Conservation (phyloP, 306 rosid genomes). For the Arachis hypogaea region DNA sequence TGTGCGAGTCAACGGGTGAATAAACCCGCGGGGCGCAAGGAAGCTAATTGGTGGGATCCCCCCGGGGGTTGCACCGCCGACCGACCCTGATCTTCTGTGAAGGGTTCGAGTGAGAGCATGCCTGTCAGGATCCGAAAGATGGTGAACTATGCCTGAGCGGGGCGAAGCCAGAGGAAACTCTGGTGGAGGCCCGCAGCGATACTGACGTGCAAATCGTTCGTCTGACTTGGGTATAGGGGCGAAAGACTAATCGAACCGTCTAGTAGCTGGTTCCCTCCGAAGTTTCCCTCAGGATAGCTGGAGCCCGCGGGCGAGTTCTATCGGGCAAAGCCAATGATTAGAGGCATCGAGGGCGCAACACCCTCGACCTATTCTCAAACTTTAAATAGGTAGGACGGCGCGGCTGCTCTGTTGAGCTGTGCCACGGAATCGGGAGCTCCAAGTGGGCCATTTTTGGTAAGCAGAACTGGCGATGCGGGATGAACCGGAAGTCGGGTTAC, state of each 20-base stretch:
- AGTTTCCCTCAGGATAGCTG: conserved; percentile 37
- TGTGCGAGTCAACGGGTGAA: conserved; percentile 1
- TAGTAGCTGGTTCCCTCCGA: conserved; percentile 37
- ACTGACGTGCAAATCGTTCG: conserved; percentile 37
- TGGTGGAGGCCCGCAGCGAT: conserved; percentile 29
- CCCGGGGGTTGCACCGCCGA: not conserved
- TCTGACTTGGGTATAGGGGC: conserved; percentile 33
- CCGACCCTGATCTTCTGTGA: conserved; percentile 13
- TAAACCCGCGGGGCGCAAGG: conserved; percentile 2
- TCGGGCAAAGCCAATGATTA: conserved; percentile 27
- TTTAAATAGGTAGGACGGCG: conserved; percentile 23
- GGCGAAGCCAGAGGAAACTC: conserved; percentile 52
- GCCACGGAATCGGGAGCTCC: not conserved
- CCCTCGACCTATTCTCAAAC: conserved; percentile 28
- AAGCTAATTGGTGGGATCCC: conserved; percentile 15
- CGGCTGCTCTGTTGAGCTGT: not conserved
- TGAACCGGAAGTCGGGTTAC: conserved; percentile 3
- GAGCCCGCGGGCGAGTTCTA: conserved; percentile 4
- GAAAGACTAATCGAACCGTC: conserved; percentile 39
- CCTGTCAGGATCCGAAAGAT: conserved; percentile 39
- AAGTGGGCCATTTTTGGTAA: conserved; percentile 24
- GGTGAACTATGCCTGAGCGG: conserved; percentile 52
- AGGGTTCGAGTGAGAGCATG: conserved; percentile 8
- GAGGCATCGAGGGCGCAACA: conserved; percentile 21
- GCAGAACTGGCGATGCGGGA: not conserved